Base-by-base conservation (phyloP, 2,329 filamentous ascomycete genomes). In the Aschersonia sp. region DNA sequence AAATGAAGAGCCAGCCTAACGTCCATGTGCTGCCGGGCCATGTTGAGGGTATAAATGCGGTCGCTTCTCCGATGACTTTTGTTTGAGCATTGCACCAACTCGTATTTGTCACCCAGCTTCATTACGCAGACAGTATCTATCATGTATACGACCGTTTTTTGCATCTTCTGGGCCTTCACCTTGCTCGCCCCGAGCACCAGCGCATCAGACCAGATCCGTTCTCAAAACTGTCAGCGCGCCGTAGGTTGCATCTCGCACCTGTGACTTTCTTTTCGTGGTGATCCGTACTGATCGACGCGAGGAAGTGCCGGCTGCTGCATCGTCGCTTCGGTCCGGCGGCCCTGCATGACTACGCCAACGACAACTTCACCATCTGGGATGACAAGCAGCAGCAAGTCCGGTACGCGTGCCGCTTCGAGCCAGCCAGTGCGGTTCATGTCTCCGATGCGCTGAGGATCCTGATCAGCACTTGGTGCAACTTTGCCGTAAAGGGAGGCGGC, bases 311-410 rank as follows among this genome's bases (percentile, higher is more conserved):
- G 40, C 40, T 42, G 40, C 40, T 42, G 20, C 40, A n/a, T 42
- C 40, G n/a, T 42, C 40, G 40, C 40, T 42, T 42, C 40, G 40
- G 40, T 4, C n/a, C 40, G 3, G 5, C 4, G 40, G 40, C 40
- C 20, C 40, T 42, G 40, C 40, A 42, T n/a, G 40, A 42, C n/a
- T 42, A 42, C n/a, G 40, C 40, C 40, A 9, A 42, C 40, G 40
- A 42, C 43, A 44, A 35, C 46, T 52, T 55, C 45, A 52, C 49
- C 29, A 53, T 54, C 44, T 55, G 51, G 53, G 53, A 54, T 44
- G 45, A 50, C 31, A 55, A 55, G n/a, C 52, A 55, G 45, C 40
- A 50, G 41, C 43, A 55, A 38, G 48, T 47, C 38, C 12, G 40
- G 29, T 52, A 50, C 38, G 47, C 40, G 29, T 55, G 52, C 38